Percentiles rank a stretch among this genome's conserved stretches.
phyloP scores from a whole-genome alignment of 352 stramenopile species.

The Phytophthora podocarpi region DNA sequence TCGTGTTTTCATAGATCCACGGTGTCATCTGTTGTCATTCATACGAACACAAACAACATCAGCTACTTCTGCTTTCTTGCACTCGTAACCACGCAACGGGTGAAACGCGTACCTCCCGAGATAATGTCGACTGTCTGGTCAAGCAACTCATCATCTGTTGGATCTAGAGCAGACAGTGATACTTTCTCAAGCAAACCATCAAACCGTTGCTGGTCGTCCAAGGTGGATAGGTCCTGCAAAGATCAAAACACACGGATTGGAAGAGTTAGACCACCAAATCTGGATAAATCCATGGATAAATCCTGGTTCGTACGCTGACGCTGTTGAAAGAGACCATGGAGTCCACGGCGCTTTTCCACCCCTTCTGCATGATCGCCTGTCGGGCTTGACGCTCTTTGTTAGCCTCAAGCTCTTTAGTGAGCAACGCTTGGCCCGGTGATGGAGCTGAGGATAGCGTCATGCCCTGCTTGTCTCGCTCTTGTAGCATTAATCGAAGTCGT shows the following conservation, averaged over 20 bases:
- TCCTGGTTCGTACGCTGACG: slow-evolving; percentile 38
- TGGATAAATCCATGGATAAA: neutral
- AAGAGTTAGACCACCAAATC: slow-evolving; percentile 5
- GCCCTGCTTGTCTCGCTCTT: slow-evolving; percentile 83
- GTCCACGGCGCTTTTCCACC: slow-evolving; percentile 87
- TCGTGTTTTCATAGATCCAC: slow-evolving; percentile 42
- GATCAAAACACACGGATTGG: neutral
- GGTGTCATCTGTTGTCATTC: slow-evolving; percentile 40
- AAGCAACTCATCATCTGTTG: slow-evolving; percentile 64
- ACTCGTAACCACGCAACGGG: neutral
- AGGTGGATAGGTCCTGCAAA: slow-evolving; percentile 48
- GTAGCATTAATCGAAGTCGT: slow-evolving; percentile 80
- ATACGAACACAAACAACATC: slow-evolving; percentile 1
- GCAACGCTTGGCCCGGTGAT: slow-evolving; percentile 82
- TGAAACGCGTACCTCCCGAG: slow-evolving; percentile 37
- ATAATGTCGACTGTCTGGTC: slow-evolving; percentile 56
- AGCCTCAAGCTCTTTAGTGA: slow-evolving; percentile 88
- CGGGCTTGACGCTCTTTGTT: slow-evolving; percentile 90
- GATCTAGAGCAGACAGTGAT: slow-evolving; percentile 60
- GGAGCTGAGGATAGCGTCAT: slow-evolving; percentile 77
- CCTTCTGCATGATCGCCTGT: slow-evolving; percentile 90
- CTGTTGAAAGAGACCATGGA: slow-evolving; percentile 80
- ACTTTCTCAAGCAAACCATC: slow-evolving; percentile 71
- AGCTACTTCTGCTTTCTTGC: neutral
- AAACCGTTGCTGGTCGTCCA: slow-evolving; percentile 68